A percentile compares a stretch with the other conserved stretches of the same genome.
Evolutionary conservation across 2,329 filamentous ascomycete species (phyloP).

Genomic region (Claviceps maximensis): DNA sequence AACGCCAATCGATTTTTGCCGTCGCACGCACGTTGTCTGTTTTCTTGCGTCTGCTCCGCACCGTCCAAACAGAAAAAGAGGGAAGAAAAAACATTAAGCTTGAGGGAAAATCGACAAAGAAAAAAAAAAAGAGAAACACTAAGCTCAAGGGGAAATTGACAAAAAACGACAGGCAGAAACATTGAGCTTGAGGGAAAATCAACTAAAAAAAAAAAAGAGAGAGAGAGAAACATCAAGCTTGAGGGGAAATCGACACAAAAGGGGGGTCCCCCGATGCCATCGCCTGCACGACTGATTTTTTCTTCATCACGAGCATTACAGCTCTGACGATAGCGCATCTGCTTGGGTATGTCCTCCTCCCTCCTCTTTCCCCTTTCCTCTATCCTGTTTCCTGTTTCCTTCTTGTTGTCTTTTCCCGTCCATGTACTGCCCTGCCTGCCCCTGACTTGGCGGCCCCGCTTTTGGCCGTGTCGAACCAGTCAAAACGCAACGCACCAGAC

Average conservation of each 20-base stretch:
- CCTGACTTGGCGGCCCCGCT: not conserved
- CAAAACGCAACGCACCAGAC: not conserved
- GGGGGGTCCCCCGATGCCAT: constrained; percentile 6
- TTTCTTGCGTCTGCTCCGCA: too few species aligned
- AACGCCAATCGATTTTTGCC: too few species aligned
- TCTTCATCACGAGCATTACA: not conserved
- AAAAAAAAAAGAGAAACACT: too few species aligned
- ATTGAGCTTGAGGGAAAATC: too few species aligned
- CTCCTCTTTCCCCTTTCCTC: not conserved
- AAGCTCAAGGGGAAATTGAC: too few species aligned
- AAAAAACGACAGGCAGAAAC: too few species aligned
- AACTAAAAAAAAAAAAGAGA: too few species aligned
- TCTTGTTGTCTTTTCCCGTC: not conserved
- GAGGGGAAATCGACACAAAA: not conserved
- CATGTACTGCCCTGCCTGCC: too few species aligned
- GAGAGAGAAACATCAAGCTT: not conserved
- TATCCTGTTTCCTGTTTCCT: not conserved
- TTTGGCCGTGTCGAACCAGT: constrained; percentile 1
- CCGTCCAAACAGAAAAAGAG: too few species aligned
- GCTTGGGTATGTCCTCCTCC: not conserved
- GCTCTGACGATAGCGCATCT: constrained; percentile 1
- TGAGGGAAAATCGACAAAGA: too few species aligned
- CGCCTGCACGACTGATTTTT: constrained; percentile 2
- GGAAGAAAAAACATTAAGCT: too few species aligned
- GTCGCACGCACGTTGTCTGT: too few species aligned